A percentile compares a stretch with the other conserved stretches of the same genome.
These are phyloP conservation scores for Venturia oleaginea DNA, from an alignment of 2,329 filamentous ascomycete genomes.

Conservation along the genomic window DNA sequence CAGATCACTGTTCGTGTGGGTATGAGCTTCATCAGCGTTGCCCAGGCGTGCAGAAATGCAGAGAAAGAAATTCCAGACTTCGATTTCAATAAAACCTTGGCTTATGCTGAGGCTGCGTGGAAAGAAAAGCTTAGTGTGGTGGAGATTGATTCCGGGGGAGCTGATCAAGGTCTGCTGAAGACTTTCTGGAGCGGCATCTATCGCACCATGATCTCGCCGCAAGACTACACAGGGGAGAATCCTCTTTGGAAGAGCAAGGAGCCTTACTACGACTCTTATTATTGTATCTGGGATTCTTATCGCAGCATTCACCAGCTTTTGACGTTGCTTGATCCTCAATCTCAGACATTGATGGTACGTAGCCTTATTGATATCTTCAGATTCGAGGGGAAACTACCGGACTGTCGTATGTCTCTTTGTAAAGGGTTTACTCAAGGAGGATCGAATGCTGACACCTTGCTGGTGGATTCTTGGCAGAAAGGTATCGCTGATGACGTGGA, in stretches of 20 bases:
- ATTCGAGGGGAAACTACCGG: slow-evolving; percentile 63
- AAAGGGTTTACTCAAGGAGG: slow-evolving; percentile 69
- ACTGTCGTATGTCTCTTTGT: slow-evolving; percentile 66
- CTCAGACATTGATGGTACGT: slow-evolving; percentile 57
- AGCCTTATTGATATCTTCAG: slow-evolving; percentile 65
- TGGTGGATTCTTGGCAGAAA: slow-evolving; percentile 63
- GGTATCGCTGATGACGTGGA: slow-evolving; percentile 43
- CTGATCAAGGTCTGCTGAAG: slow-evolving; percentile 27
- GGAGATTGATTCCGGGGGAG: slow-evolving; percentile 26
- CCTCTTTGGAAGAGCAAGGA: slow-evolving; percentile 35
- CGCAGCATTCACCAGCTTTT: slow-evolving; percentile 53
- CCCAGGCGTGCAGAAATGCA: slow-evolving; percentile 59
- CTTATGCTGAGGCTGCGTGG: slow-evolving; percentile 33
- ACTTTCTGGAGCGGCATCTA: slow-evolving; percentile 39
- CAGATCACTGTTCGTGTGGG: slow-evolving; percentile 43
- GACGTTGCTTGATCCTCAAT: slow-evolving; percentile 55
- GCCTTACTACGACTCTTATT: slow-evolving; percentile 45
- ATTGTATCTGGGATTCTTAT: slow-evolving; percentile 49
- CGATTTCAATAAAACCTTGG: slow-evolving; percentile 48
- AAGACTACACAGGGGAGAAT: slow-evolving; percentile 40
- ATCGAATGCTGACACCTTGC: slow-evolving; percentile 65
- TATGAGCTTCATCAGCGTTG: slow-evolving; percentile 57
- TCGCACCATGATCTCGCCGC: slow-evolving; percentile 36
- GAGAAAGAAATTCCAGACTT: slow-evolving; percentile 61
- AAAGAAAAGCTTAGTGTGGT: slow-evolving; percentile 31